A percentile compares a stretch with the other conserved stretches of the same genome.
Evolutionary conservation across 129 eudicot species (phyloP).

Genomic region (Tagetes erecta): DNA sequence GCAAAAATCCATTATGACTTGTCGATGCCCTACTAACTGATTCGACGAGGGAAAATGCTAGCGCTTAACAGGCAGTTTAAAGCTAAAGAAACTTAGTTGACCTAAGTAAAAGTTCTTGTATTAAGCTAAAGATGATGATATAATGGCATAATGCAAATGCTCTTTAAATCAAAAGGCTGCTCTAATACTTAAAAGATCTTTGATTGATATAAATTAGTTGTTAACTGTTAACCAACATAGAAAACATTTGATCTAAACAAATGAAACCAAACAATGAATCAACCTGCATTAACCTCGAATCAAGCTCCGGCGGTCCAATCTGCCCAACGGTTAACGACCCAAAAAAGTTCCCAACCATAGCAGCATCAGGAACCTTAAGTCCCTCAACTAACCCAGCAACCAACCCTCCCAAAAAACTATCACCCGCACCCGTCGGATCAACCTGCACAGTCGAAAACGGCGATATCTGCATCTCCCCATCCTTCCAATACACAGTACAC

Average conservation of each 20-base stretch:
- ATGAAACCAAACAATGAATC: constrained; percentile 1
- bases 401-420: constrained; percentile 86
- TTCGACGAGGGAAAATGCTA: too few relatives aligned
- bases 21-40: too few relatives aligned
- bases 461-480: constrained; percentile 51
- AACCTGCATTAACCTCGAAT: constrained; percentile 72
- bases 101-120: too few relatives aligned
- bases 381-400: constrained; percentile 79
- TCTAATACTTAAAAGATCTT: too few relatives aligned
- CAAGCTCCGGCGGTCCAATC: constrained; percentile 74
- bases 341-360: constrained; percentile 81
- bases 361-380: constrained; percentile 75
- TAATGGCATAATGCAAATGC: too few relatives aligned
- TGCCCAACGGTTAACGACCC: constrained; percentile 84
- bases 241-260: not conserved
- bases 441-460: constrained; percentile 73
- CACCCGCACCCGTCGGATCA: constrained; percentile 98
- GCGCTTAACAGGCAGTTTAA: too few relatives aligned
- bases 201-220: too few relatives aligned
- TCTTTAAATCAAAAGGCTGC: too few relatives aligned
- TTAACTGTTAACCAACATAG: too few relatives aligned
- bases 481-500: constrained; percentile 65
- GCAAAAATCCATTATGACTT: too few relatives aligned
- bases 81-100: too few relatives aligned
- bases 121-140: too few relatives aligned